phyloP scores from a whole-genome alignment of 257 asterid genomes.

The Gentiana macrophylla region DNA sequence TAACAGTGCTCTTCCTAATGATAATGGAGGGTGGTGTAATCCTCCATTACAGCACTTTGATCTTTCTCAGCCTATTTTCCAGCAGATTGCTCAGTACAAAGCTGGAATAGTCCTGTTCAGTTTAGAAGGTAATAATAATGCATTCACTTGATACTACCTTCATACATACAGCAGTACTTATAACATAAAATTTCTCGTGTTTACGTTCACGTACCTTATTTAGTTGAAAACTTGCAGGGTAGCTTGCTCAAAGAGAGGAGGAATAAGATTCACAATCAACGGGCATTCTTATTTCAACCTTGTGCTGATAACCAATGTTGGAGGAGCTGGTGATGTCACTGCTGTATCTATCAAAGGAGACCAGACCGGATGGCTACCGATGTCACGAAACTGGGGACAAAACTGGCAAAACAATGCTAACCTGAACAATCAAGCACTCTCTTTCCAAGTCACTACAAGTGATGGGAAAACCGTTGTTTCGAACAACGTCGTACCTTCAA shows the following conservation, averaged over 20 bases:
- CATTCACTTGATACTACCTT: too few species aligned
- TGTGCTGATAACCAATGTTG: constrained; percentile 19
- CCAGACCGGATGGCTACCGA: constrained; percentile 9
- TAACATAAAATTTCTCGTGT: too few species aligned
- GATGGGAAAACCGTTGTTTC: constrained; percentile 12
- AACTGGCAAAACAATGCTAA: constrained; percentile 19
- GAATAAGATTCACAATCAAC: constrained; percentile 16
- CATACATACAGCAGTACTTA: too few species aligned
- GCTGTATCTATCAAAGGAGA: constrained; percentile 13
- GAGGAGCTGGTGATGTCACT: constrained; percentile 21
- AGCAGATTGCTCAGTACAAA: constrained; percentile 15
- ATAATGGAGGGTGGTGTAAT: constrained; percentile 23
- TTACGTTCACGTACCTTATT: too few species aligned
- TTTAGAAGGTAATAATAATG: constrained; percentile 12
- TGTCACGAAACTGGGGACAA: constrained; percentile 22
- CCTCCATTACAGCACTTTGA: constrained; percentile 22
- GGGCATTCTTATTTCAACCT: constrained; percentile 23
- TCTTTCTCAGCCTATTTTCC: constrained; percentile 20
- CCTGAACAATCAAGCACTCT: constrained; percentile 16
- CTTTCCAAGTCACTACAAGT: constrained; percentile 19
- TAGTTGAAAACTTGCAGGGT: constrained; percentile 5
- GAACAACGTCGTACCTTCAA: constrained; percentile 13
- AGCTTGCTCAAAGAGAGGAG: constrained; percentile 18
- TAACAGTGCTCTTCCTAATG: constrained; percentile 12
- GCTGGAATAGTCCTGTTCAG: constrained; percentile 22